These are phyloP conservation scores for Apophysomyces ossiformis DNA, from an alignment of 371 early-diverging fungal species.

Conservation along the genomic window DNA sequence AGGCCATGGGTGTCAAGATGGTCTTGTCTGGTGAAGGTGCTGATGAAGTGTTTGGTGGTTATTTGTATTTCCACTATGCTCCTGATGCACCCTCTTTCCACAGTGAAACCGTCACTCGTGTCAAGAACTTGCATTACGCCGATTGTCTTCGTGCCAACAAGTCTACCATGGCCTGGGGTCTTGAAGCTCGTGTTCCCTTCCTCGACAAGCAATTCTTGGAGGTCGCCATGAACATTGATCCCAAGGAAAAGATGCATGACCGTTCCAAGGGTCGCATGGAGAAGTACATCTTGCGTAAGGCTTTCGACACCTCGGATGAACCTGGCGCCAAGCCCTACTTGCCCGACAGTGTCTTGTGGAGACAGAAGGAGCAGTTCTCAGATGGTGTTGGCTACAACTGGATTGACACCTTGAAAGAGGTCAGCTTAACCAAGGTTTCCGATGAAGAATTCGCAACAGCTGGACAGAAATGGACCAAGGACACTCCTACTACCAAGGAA, in stretches of 20 bases:
- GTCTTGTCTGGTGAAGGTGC: slow-evolving; percentile 95
- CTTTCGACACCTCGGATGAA: slow-evolving; percentile 77
- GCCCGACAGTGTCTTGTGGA: slow-evolving; percentile 90
- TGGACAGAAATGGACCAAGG: slow-evolving; percentile 75
- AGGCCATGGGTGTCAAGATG: slow-evolving; percentile 98
- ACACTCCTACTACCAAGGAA: slow-evolving; percentile 95
- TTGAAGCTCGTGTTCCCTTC: slow-evolving; percentile 98
- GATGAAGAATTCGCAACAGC: slow-evolving; percentile 78
- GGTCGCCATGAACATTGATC: slow-evolving; percentile 84
- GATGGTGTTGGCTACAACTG: slow-evolving; percentile 98
- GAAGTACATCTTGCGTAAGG: slow-evolving; percentile 87
- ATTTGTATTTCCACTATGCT: slow-evolving; percentile 97
- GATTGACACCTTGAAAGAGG: slow-evolving; percentile 91
- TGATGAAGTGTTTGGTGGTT: slow-evolving; percentile 97
- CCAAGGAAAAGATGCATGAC: slow-evolving; percentile 77
- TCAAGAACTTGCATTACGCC: slow-evolving; percentile 93
- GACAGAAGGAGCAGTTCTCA: slow-evolving; percentile 98
- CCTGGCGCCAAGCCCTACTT: slow-evolving; percentile 75
- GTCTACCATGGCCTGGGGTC: slow-evolving; percentile 98
- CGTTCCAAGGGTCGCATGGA: slow-evolving; percentile 76
- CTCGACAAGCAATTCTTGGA: slow-evolving; percentile 89
- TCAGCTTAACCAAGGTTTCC: slow-evolving; percentile 70
- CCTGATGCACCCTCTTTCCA: slow-evolving; percentile 83
- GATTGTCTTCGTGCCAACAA: slow-evolving; percentile 98
- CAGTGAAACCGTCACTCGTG: slow-evolving; percentile 85